phyloP scores from a whole-genome alignment of 352 stramenopile species.

The Globisporangium camurandrum region DNA sequence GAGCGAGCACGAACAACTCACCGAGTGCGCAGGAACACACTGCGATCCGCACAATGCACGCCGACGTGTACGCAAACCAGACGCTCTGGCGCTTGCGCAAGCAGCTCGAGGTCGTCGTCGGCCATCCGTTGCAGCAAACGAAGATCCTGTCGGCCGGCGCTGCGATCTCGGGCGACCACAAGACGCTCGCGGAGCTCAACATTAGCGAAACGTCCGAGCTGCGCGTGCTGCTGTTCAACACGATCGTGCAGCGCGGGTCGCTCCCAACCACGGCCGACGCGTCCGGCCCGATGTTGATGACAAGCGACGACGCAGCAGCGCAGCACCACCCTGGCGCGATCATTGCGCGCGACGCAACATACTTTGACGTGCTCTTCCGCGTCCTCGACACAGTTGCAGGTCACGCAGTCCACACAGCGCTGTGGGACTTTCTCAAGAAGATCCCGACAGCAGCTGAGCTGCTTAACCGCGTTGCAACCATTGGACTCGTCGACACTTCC shows the following conservation, averaged over 20 bases:
- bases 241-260: constrained; percentile 48
- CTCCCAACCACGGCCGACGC: constrained; percentile 10
- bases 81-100: constrained; percentile 62
- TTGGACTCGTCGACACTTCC: constrained; percentile 24
- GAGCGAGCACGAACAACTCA: constrained; percentile 8
- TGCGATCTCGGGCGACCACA: constrained; percentile 66
- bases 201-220: constrained; percentile 73
- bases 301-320: constrained; percentile 8
- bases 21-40: constrained; percentile 34
- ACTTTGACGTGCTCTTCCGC: constrained; percentile 82
- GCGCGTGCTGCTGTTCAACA: constrained; percentile 77
- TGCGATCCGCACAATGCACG: constrained; percentile 45
- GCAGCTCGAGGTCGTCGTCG: constrained; percentile 62
- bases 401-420: constrained; percentile 51
- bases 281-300: not conserved
- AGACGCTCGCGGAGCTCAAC: constrained; percentile 75
- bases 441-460: constrained; percentile 70
- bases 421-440: constrained; percentile 81
- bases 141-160: constrained; percentile 72
- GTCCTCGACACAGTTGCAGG: constrained; percentile 61
- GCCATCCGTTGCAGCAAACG: constrained; percentile 69
- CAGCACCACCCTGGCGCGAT: constrained; percentile 51
- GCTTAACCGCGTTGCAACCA: constrained; percentile 50
- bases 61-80: constrained; percentile 72
- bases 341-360: constrained; percentile 54